A percentile compares a stretch with the other conserved stretches of the same genome.
Conservation (phyloP, 352 stramenopile genomes). For the Phytophthora capsici region DNA sequence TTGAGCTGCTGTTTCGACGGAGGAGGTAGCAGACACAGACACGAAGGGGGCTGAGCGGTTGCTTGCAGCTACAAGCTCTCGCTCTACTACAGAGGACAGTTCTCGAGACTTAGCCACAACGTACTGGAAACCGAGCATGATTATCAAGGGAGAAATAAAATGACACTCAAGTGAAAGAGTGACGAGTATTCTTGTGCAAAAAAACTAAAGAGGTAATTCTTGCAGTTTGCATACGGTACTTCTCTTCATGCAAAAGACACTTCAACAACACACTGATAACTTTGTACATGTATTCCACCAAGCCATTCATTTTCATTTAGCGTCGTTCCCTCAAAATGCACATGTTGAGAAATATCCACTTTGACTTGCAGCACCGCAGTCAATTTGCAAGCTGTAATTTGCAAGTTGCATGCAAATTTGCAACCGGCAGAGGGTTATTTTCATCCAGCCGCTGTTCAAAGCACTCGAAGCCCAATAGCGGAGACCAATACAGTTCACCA, state of each 20-base stretch:
- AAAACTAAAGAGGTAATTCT: too few relatives aligned
- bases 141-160: not conserved
- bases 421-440: constrained; percentile 7
- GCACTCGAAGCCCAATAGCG: constrained; percentile 5
- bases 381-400: too few relatives aligned
- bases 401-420: too few relatives aligned
- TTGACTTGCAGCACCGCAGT: too few relatives aligned
- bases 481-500: constrained; percentile 31
- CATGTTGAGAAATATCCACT: too few relatives aligned
- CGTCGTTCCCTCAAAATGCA: constrained; percentile 2
- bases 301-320: not conserved
- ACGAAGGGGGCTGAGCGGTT: constrained; percentile 18
- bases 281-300: too few relatives aligned
- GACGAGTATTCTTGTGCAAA: too few relatives aligned
- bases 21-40: not conserved
- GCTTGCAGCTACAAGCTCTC: constrained; percentile 38
- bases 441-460: constrained; percentile 25
- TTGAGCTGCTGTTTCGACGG: constrained; percentile 18
- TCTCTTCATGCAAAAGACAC: too few relatives aligned
- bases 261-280: too few relatives aligned
- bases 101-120: constrained; percentile 81
- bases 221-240: too few relatives aligned
- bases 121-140: constrained; percentile 77
- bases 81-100: constrained; percentile 64
- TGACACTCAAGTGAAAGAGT: too few relatives aligned